Evolutionary conservation across 352 stramenopile genomes (phyloP).

Genomic region (Phytophthora aleatoria): DNA sequence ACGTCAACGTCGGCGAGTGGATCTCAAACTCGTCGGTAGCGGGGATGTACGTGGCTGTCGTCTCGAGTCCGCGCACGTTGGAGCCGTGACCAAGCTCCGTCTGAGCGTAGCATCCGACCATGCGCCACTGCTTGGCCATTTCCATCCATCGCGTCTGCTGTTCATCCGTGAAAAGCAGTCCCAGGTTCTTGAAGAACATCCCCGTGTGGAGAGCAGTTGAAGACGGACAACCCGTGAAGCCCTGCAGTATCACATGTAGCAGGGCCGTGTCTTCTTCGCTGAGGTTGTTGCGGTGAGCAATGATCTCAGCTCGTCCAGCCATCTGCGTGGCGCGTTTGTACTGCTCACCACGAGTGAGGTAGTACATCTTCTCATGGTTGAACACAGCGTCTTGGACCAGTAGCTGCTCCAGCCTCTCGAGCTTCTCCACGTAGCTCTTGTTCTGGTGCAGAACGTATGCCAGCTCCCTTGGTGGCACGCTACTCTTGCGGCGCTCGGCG

Average conservation of each 20-base stretch:
- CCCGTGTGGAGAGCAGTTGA: constrained; percentile 68
- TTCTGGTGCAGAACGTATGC: constrained; percentile 65
- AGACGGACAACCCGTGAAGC: constrained; percentile 54
- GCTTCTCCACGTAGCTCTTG: constrained; percentile 56
- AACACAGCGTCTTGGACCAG: constrained; percentile 40
- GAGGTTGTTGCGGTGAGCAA: constrained; percentile 55
- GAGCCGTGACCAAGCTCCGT: constrained; percentile 91
- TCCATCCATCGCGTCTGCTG: constrained; percentile 74
- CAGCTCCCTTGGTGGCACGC: constrained; percentile 54
- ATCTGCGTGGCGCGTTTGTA: constrained; percentile 62
- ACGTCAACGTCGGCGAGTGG: constrained; percentile 94
- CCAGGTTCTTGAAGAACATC: constrained; percentile 72
- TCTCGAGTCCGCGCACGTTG: constrained; percentile 92
- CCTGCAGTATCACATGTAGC: constrained; percentile 50
- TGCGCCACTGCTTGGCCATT: constrained; percentile 66
- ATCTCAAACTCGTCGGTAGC: constrained; percentile 94
- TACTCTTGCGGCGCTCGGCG: constrained; percentile 50
- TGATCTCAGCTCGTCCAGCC: constrained; percentile 55
- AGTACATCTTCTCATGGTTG: constrained; percentile 63
- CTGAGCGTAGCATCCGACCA: constrained; percentile 88
- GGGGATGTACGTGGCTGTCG: constrained; percentile 93
- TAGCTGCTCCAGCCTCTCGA: constrained; percentile 61
- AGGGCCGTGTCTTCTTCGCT: constrained; percentile 57
- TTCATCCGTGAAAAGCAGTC: constrained; percentile 64
- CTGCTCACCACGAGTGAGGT: constrained; percentile 60